Evolutionary conservation across 495 filamentous ascomycete genomes (phyloP), one percentile per base, ranked within the genome.

Genomic region (Glonium stellatum): DNA sequence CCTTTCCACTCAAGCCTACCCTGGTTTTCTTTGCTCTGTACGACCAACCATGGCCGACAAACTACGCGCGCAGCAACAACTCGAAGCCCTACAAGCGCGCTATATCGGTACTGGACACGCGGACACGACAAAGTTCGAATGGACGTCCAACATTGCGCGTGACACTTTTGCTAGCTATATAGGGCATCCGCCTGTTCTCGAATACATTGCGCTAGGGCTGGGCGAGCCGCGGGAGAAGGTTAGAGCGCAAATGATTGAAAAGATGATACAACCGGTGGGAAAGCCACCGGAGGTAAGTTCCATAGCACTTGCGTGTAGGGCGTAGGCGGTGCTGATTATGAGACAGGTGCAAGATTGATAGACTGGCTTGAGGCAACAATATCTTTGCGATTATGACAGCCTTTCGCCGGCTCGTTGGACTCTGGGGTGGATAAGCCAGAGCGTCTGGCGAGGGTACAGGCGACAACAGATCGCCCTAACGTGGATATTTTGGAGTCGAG

Each of bases 51-150:
- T 67, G 93, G 93, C 93, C 67, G 93, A 98, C 81, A 98, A 98
- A 78, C 88, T 97, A 61, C 91, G 95, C 72, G 91, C 91, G 13
- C 87, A 92, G 59, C 95, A 97, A 74, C 93, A 97, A 70, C 92
- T 99, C 67, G 95, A 97, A 76, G 83, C 87, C 61, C 87, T 97
- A 11, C 93, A 98, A 75, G 82, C 90, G 66, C 90, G 91, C 52
- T 95, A 93, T 77, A 78, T 98, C 69, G 93, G 93, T 70, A 97
- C 92, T 11, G 95, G 95, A n/a, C 92, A 97, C 75, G 90, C 93
- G 53, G 93, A 99, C 76, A 97, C 95, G 9, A 97, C 93, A 15
- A 91, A 88, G 69, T 90, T 82, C 83, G 93, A 99, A 77, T 99
- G 92, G 91, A 82, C 84, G 52, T 87, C 86, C 34, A 99, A 99